A percentile compares a stretch with the other conserved stretches of the same genome.
phyloP scores from a whole-genome alignment of 2,329 filamentous ascomycete genomes.

The Whalleya microplaca region DNA sequence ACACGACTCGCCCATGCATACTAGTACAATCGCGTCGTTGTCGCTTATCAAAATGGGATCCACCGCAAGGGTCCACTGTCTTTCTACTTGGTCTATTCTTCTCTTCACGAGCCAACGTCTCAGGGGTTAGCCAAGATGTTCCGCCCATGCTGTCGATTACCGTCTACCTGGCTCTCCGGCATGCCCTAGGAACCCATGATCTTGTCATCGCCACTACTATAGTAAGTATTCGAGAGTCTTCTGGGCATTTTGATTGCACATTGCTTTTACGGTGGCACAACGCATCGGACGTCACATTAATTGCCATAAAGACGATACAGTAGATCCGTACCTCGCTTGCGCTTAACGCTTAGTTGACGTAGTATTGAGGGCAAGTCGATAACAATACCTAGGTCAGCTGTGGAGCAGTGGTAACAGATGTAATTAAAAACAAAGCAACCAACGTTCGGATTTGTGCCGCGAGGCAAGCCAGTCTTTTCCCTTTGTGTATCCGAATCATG shows the following conservation, averaged over 20 bases:
- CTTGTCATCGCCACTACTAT: background rate
- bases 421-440: constrained; percentile 30
- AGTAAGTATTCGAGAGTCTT: background rate
- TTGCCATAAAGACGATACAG: background rate
- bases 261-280: background rate
- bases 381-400: constrained; percentile 9
- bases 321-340: constrained; percentile 5
- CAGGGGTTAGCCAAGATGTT: background rate
- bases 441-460: constrained; percentile 36
- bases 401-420: constrained; percentile 6
- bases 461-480: constrained; percentile 43
- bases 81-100: background rate
- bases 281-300: background rate
- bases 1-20: constrained; percentile 15
- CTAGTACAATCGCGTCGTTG: constrained; percentile 14
- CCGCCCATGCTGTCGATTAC: background rate
- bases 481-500: constrained; percentile 22
- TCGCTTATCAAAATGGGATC: constrained; percentile 15
- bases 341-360: constrained; percentile 12
- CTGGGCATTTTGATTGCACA: background rate
- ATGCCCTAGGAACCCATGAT: background rate
- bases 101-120: background rate
- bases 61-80: background rate
- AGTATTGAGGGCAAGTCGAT: constrained; percentile 12
- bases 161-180: background rate